These are phyloP conservation scores for Podila verticillata DNA, from an alignment of 192 early-diverging fungal genomes.

Conservation along the genomic window DNA sequence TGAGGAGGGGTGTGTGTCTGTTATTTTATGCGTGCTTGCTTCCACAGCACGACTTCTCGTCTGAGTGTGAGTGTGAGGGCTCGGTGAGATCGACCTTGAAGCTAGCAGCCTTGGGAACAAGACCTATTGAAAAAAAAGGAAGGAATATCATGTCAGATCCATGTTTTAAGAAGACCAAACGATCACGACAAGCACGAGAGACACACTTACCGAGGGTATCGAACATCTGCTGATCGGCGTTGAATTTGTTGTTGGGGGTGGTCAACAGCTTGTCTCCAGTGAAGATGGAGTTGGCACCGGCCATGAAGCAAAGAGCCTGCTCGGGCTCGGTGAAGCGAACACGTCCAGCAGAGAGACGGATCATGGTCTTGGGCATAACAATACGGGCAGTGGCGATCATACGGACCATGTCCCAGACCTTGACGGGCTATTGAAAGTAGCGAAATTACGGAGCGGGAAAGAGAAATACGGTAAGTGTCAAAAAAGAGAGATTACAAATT, in stretches of 20 bases:
- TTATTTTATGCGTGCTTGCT: constrained; percentile 41
- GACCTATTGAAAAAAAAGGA: constrained; percentile 11
- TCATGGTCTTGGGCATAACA: constrained; percentile 82
- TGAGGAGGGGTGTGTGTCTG: neutral
- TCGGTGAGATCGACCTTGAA: constrained; percentile 51
- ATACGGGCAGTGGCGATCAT: constrained; percentile 88
- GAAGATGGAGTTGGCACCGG: constrained; percentile 87
- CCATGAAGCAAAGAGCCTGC: constrained; percentile 81
- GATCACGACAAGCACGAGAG: neutral
- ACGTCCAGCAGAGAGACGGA: constrained; percentile 80
- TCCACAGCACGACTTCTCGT: constrained; percentile 37
- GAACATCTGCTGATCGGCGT: constrained; percentile 79
- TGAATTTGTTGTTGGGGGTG: constrained; percentile 80
- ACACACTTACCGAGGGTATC: constrained; percentile 57
- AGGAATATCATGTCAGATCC: constrained; percentile 2
- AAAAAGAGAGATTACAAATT: neutral
- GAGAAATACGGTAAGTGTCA: neutral
- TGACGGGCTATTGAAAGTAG: constrained; percentile 60
- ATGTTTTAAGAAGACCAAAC: neutral
- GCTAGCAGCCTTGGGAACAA: constrained; percentile 51
- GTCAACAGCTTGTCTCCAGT: constrained; percentile 86
- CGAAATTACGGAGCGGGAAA: constrained; percentile 7
- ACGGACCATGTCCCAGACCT: constrained; percentile 84
- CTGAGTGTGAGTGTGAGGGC: constrained; percentile 20
- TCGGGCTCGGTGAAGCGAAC: constrained; percentile 76